phyloP scores from a whole-genome alignment of 768 basidiomycete species.

The Gloeopeniophorella convolvens region DNA sequence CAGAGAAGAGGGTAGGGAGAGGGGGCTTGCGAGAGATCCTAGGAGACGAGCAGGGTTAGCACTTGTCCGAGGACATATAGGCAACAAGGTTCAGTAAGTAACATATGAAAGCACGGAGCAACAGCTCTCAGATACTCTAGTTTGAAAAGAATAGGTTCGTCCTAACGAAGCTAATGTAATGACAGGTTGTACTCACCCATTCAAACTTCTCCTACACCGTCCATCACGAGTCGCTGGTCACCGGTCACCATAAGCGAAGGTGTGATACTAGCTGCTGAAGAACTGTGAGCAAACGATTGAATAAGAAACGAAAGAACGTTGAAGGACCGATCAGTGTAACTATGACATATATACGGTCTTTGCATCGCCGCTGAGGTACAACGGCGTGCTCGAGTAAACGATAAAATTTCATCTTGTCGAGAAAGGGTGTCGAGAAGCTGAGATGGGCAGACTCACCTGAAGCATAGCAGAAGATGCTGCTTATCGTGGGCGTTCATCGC shows the following conservation, averaged over 20 bases:
- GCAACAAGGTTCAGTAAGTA: constrained; percentile 5
- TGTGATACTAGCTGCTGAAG: too few species aligned
- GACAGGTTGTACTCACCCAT: too few species aligned
- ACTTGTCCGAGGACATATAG: background rate
- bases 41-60: background rate
- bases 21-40: too few species aligned
- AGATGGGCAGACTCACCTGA: constrained; percentile 20
- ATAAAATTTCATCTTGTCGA: constrained; percentile 53
- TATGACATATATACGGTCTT: constrained; percentile 71
- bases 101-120: constrained; percentile 62
- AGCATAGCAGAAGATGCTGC: background rate
- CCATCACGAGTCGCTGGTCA: too few species aligned
- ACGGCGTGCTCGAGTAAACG: constrained; percentile 43
- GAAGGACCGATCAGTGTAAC: constrained; percentile 76
- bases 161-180: constrained; percentile 27
- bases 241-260: too few species aligned
- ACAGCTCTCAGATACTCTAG: constrained; percentile 86
- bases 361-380: constrained; percentile 47
- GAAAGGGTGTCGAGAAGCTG: constrained; percentile 24
- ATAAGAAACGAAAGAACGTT: constrained; percentile 15
- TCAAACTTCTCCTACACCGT: too few species aligned
- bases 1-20: too few species aligned
- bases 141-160: constrained; percentile 70
- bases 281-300: constrained; percentile 1
- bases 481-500: too few species aligned